Percentiles rank a stretch among this genome's conserved stretches.
Evolutionary conservation across 805 yeast genomes (phyloP).

Genomic region (Candida pseudofarinosa): DNA sequence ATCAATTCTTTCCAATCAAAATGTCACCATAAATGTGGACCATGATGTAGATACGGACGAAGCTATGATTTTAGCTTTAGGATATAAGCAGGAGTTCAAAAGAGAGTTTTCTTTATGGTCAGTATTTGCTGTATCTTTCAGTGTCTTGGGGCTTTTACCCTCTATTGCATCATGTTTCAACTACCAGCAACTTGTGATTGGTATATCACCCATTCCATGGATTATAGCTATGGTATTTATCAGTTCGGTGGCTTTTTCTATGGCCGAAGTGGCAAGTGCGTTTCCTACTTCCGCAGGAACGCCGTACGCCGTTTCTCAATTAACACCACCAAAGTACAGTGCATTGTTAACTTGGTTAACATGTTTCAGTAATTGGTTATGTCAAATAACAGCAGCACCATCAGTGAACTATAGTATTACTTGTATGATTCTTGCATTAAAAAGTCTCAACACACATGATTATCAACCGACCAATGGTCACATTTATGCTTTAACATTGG

Average conservation of each 20-base stretch:
- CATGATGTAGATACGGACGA: constrained; percentile 48
- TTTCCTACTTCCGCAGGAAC: constrained; percentile 69
- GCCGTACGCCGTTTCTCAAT: constrained; percentile 62
- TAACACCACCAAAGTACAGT: constrained; percentile 52
- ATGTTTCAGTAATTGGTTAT: constrained; percentile 63
- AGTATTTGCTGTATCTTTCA: constrained; percentile 58
- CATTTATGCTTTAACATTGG: constrained; percentile 47
- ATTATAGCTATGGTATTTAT: constrained; percentile 53
- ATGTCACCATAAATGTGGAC: constrained; percentile 40
- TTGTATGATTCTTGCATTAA: constrained; percentile 51
- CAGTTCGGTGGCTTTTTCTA: constrained; percentile 52
- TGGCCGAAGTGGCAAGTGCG: constrained; percentile 64
- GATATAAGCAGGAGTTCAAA: constrained; percentile 60
- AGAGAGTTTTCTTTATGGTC: constrained; percentile 57
- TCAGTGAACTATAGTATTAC: constrained; percentile 58
- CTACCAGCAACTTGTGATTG: constrained; percentile 58
- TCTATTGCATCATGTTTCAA: constrained; percentile 61
- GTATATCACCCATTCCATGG: constrained; percentile 62
- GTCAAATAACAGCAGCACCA: constrained; percentile 60
- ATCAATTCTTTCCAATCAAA: constrained; percentile 37
- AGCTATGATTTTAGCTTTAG: constrained; percentile 53
- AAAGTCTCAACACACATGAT: constrained; percentile 32
- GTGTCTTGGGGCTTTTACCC: constrained; percentile 61
- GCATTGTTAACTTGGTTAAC: constrained; percentile 58
- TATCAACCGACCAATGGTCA: constrained; percentile 48